These are phyloP conservation scores for Mrakia gelida DNA, from an alignment of 768 basidiomycete species.

Conservation along the genomic window DNA sequence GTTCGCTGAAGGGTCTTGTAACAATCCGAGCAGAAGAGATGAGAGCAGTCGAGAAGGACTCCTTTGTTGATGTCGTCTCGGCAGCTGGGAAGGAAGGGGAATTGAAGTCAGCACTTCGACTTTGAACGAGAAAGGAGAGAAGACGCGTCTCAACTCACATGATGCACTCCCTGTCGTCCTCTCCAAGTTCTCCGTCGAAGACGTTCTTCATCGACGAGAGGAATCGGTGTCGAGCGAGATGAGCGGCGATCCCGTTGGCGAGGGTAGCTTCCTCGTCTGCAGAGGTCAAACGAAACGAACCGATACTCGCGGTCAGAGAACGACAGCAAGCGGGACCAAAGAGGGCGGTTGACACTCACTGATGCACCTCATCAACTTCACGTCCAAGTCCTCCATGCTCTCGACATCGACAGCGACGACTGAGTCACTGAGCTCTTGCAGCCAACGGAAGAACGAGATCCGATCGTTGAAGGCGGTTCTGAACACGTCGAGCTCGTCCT, in stretches of 20 bases:
- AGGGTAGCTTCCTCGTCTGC: background rate
- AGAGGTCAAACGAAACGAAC: background rate
- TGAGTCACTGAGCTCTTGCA: background rate
- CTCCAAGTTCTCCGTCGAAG: background rate
- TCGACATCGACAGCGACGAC: background rate
- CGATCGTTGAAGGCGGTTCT: background rate
- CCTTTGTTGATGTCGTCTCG: slow-evolving; percentile 1
- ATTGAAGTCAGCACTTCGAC: background rate
- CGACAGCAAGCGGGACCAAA: too few species aligned
- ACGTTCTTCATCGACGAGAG: background rate
- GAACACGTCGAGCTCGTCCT: slow-evolving; percentile 4
- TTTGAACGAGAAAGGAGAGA: too few species aligned
- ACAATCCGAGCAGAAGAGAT: slow-evolving; percentile 23
- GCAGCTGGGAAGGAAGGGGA: background rate
- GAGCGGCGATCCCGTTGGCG: background rate
- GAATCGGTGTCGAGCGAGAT: background rate
- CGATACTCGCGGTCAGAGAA: too few species aligned
- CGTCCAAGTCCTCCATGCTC: background rate
- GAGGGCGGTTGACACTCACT: background rate
- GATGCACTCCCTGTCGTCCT: background rate
- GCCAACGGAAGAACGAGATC: background rate
- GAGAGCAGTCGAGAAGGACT: slow-evolving; percentile 17
- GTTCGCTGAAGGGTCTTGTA: background rate
- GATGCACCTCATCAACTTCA: background rate
- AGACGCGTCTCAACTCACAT: background rate